These are phyloP conservation scores for Xanthoparmelia taractica DNA, from an alignment of 495 filamentous ascomycete genomes.

Conservation along the genomic window DNA sequence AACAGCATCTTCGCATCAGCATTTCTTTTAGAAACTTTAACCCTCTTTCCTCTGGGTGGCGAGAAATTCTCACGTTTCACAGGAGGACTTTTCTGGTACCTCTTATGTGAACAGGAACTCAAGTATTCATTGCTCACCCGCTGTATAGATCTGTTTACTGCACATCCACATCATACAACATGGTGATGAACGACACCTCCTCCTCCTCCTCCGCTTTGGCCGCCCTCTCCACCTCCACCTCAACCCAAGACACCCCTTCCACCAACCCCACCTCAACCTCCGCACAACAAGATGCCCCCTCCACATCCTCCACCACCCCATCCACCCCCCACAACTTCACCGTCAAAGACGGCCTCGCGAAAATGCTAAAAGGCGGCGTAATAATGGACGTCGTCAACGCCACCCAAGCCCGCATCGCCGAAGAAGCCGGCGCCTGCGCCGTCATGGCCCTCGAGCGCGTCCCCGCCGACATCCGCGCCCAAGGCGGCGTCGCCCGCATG, in stretches of 20 bases:
- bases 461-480: conserved; percentile 85
- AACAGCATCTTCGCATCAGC: neutral
- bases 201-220: neutral
- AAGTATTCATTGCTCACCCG: neutral
- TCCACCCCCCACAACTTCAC: conserved; percentile 46
- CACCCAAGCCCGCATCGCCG: conserved; percentile 90
- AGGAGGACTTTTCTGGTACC: neutral
- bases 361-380: conserved; percentile 97
- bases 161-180: neutral
- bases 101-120: neutral
- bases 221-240: conserved; percentile 3
- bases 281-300: conserved; percentile 23
- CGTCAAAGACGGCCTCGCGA: conserved; percentile 87
- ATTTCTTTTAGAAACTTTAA: neutral
- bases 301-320: conserved; percentile 29
- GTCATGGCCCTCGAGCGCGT: conserved; percentile 99
- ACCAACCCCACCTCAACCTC: conserved; percentile 4
- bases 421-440: conserved; percentile 89
- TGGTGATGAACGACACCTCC: conserved; percentile 20
- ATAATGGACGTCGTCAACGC: conserved; percentile 99
- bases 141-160: neutral
- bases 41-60: neutral
- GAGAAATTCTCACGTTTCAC: neutral
- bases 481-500: conserved; percentile 96
- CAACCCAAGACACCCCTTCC: neutral